These are phyloP conservation scores for Petunia secreta DNA, from an alignment of 257 asterid genomes.

Conservation along the genomic window DNA sequence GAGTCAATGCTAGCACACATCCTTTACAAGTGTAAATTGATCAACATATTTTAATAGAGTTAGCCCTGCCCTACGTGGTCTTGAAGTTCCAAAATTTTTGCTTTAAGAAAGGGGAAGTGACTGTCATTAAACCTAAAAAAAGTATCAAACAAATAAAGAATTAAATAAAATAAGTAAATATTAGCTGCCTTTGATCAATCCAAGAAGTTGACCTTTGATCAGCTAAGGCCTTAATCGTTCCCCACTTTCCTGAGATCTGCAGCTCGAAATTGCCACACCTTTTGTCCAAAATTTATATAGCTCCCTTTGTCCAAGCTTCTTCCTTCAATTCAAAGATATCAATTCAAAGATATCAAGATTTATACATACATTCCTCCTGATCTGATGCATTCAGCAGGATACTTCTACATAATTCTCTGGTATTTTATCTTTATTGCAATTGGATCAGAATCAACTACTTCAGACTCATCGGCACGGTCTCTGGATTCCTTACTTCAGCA, in stretches of 20 bases:
- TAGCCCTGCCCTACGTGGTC: neutral
- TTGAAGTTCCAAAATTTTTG: neutral
- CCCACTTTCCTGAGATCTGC: conserved; percentile 18
- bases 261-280: neutral
- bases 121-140: neutral
- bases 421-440: neutral
- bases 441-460: conserved; percentile 39
- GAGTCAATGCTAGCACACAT: neutral
- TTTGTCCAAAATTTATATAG: no score
- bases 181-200: neutral
- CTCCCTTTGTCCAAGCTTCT: neutral
- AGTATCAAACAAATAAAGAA: neutral
- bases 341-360: no score
- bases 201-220: neutral
- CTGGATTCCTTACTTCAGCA: conserved; percentile 84
- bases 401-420: neutral
- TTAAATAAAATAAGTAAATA: neutral
- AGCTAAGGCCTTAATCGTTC: neutral
- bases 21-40: neutral
- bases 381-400: conserved; percentile 8
- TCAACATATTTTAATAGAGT: neutral
- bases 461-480: conserved; percentile 48
- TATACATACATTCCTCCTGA: neutral
- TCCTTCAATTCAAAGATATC: no score
- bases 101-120: conserved; percentile 17